phyloP scores from a whole-genome alignment of 768 basidiomycete species.

The Serendipita sp. region DNA sequence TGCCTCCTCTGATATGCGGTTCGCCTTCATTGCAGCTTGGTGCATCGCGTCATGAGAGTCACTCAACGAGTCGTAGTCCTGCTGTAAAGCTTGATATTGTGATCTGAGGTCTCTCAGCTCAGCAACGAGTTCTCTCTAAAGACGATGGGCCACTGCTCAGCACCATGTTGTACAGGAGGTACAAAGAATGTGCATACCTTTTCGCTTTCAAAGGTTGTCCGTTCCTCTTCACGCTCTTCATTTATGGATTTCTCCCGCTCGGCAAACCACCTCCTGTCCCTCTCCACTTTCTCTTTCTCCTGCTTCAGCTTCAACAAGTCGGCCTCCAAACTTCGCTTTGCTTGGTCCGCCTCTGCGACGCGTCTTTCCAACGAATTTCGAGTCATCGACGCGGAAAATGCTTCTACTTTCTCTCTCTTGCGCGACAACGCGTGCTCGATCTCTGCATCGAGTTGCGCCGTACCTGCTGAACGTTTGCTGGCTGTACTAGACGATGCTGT shows the following conservation, averaged over 20 bases:
- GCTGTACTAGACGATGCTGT: neutral
- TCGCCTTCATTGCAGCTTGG: neutral
- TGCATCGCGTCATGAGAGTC: neutral
- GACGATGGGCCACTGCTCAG: slow-evolving; percentile 18
- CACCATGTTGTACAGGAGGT: neutral
- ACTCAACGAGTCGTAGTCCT: neutral
- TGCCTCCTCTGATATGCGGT: neutral
- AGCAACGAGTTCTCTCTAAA: neutral
- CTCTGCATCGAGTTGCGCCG: neutral
- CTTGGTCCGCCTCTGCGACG: slow-evolving; percentile 41
- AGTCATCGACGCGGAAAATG: slow-evolving; percentile 43
- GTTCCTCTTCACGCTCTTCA: slow-evolving; percentile 47
- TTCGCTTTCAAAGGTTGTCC: slow-evolving; percentile 33
- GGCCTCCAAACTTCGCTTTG: slow-evolving; percentile 44
- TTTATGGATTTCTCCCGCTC: slow-evolving; percentile 54
- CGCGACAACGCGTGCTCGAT: slow-evolving; percentile 3
- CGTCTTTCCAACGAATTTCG: slow-evolving; percentile 54
- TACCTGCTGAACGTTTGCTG: neutral
- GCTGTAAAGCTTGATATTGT: neutral
- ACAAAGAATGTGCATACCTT: slow-evolving; percentile 30
- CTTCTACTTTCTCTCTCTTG: slow-evolving; percentile 17
- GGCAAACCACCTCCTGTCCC: slow-evolving; percentile 50
- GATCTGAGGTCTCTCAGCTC: neutral
- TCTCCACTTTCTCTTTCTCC: slow-evolving; percentile 52
- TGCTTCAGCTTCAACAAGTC: slow-evolving; percentile 31